phyloP scores from a whole-genome alignment of 2,329 filamentous ascomycete genomes.

The Fusarium mexicanum region DNA sequence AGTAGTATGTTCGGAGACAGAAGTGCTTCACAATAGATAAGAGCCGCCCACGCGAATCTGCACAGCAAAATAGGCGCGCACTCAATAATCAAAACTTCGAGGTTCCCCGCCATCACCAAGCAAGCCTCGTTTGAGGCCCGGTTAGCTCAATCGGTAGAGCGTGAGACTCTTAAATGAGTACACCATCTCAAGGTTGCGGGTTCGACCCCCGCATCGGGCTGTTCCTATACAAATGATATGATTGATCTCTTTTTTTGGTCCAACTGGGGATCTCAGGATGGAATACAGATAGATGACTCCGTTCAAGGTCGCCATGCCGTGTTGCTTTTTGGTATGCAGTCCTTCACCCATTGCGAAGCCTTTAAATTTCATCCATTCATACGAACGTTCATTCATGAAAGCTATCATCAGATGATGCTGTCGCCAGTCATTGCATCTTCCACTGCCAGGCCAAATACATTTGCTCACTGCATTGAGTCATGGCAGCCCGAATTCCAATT shows the following conservation, averaged over 20 bases:
- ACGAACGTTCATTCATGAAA: not conserved
- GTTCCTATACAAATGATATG: conserved; percentile 47
- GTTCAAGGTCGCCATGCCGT: not conserved
- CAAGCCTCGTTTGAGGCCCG: conserved; percentile 41
- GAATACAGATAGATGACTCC: no score
- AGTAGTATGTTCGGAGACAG: no score
- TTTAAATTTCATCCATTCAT: not conserved
- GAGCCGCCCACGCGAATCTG: no score
- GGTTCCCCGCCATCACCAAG: not conserved
- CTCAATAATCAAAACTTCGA: no score
- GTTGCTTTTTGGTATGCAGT: not conserved
- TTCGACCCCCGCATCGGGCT: conserved; percentile 57
- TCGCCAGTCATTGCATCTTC: not conserved
- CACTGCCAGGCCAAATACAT: not conserved
- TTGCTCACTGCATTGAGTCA: conserved; percentile 34
- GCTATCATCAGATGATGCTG: not conserved
- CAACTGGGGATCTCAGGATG: not conserved
- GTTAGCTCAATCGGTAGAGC: conserved; percentile 66
- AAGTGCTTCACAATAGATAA: no score
- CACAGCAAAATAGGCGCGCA: no score
- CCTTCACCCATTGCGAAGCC: not conserved
- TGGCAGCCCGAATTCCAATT: conserved; percentile 62
- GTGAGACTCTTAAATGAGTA: conserved; percentile 67
- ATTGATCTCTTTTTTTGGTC: conserved; percentile 8
- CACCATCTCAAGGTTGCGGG: conserved; percentile 64